Base-by-base conservation (phyloP, 495 filamentous ascomycete genomes). In the Penicillium crystallinum region DNA sequence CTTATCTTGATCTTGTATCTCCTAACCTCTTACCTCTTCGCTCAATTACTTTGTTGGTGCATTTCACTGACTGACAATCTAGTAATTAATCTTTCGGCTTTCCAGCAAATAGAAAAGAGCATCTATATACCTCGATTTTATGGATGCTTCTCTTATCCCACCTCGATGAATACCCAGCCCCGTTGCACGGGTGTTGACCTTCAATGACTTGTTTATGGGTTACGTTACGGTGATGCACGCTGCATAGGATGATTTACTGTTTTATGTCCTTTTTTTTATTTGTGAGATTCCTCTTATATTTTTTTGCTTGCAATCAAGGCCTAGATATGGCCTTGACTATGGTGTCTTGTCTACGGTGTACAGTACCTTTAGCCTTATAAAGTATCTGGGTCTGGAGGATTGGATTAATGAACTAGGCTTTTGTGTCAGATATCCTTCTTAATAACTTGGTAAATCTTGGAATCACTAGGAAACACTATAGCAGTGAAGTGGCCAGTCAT, bases 21-120 rank as follows among this genome's bases (percentile, higher is more conserved):
- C 37, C 14, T 25, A 18, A 38, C 34, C 30, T 14, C 7, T 23
- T 18, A 17, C 10, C 18, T 50, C n/a, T 36, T 41, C 19, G 27
- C 29, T 42, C 23, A 17, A 35, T 15, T 25, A 29, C 2, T 37
- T n/a, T 47, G 29, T 47, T 48, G 46, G 37, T 47, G 43, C 23
- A 53, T 44, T 54, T 52, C 47, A 57, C 62, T 65, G 49, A 65
- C 62, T 65, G 48, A 62, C 59, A 6, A 46, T 55, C 4, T 53
- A 66, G 63, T 52, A 66, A 66, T 59, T 66, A 52, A 65, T 61
- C 30, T 43, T 39, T 19, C 45, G 11, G 21, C 38, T 40, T 30
- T 56, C 23, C 39, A 62, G 56, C 25, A 52, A 54, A 46, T 63
- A 61, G 56, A 65, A 52, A 37, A 46, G 46, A 44, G 23, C 47